Base-by-base conservation (phyloP, 2,329 filamentous ascomycete genomes). In the Colletotrichum sp. region DNA sequence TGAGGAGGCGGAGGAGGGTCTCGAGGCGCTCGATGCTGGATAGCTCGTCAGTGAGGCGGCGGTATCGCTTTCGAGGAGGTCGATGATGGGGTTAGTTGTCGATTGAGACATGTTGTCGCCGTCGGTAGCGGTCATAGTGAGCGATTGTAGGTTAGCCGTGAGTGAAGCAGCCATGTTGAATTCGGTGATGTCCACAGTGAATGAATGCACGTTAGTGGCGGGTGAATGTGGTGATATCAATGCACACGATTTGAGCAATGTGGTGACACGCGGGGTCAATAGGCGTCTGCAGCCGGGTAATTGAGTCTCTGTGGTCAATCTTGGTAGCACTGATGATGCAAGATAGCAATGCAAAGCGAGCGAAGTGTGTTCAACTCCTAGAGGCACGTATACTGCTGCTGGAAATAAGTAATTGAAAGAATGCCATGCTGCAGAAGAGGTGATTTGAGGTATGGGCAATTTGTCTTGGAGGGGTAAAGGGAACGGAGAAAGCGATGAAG, bases 21-120 rank as follows among this genome's bases (percentile, higher is more conserved):
- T 62, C 9, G 73, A 75, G 44, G 57, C 89, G 77, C 87, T 75
- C 16, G 73, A 75, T 28, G 70, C 63, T 64, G 73, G 63, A 15
- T 75, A 75, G 70, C 70, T 72, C 22, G 73, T 75, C 52, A 75
- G 69, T 68, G 60, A 48, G 13, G 69, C 71, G 12, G 57, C 15
- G 10, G 57, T 48, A 63, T 73, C 70, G 39, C 69, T 75, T 36
- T 63, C 59, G 16, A 60, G 44, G 44, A 52, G 44, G 44, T 52
- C 44, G 44, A 52, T 52, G 12, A 22, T 52, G n/a, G n/a, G 44
- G 44, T 52, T 22, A 13, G 44, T 52, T 22, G 44, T 52, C 10
- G 44, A 52, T 52, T 52, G 44, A 13, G n/a, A 52, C 44, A 52
- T 52, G 44, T 52, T 18, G n/a, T 52, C n/a, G 44, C 44, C 5